Evolutionary conservation across 345 rosid species (phyloP), one percentile per base, ranked within the genome.

Genomic region (Luvunga scandens): DNA sequence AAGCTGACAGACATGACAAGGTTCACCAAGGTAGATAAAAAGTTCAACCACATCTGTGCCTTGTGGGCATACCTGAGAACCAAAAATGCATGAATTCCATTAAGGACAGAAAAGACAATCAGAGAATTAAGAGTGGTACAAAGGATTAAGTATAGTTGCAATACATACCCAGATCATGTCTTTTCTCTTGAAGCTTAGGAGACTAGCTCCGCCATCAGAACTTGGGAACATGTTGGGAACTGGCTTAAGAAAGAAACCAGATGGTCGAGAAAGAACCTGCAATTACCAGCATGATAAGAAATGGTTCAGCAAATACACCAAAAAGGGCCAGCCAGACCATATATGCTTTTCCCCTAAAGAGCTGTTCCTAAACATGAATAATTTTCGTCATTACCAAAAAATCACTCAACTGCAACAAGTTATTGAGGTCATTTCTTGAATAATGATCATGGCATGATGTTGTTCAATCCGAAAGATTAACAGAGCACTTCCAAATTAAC

Each of bases 1-100:
- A 83, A 94, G 94, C 88, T 96, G 95, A 77, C 97, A 94, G 74
- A 91, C 97, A 83, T 96, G 99, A 83, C 99, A 94, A 79, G 98
- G 98, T 82, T 96, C 98, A 72, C 92, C 86, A 70, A 96, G 97
- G 86, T 89, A 94, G 83, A 96, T 88, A 82, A 92, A 87, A 77
- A 92, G 84, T 79, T 96, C 99, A 82, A 94, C 91, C 79, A 89
- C 85, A 86, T 94, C 99, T 31, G 93, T 88, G 72, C 87, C 94
- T 82, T 91, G 96, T 57, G 92, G 91, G 80, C 95, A 94, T 79
- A 96, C 90, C 98, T 96, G 94, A 79, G 77, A 77, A 79, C 70
- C 70, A 34, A 70, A 18, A 50, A 72, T 31, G 62, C 73, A 48
- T 30, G 55, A 33, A 63, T 38, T 42, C 57, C 62, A 72, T 55